Base-by-base conservation (phyloP, 768 basidiomycete species). In the Chiua virens region DNA sequence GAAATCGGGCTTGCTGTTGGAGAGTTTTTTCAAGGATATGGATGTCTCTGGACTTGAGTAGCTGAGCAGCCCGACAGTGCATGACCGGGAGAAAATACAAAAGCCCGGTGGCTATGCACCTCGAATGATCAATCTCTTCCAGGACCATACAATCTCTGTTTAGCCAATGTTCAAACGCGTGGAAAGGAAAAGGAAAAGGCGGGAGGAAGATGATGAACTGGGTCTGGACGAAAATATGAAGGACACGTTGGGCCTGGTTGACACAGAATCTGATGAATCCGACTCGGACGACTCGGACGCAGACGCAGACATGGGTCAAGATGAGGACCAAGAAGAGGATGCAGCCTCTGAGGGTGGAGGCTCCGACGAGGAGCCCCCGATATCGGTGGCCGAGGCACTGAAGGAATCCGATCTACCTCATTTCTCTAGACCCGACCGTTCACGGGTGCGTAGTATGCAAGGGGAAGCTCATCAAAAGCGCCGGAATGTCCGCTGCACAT, bases 141-240 rank as follows among this genome's bases (percentile, higher is more conserved):
- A 25, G 25, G 25, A 25, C 25, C 25, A 25, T 25, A 11, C 32
- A 10, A 7, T 37, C 20, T 23, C 23, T 17, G 6, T 17, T 39
- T 41, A 34, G 37, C 32, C 38, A 42, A 91, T 91, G 89, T 89
- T 89, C 75, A 91, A 92, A 70, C 81, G 89, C 52, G 75, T 89
- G 8, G 83, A 83, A 57, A 89, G 83, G 64, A 78, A 83, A 41
- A 78, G 76, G 22, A 75, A 75, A 59, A 83, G 78, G 59, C 77
- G 74, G 52, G 75, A 84, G 59, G 74, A 83, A 56, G 86, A 86
- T 54, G 83, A 85, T 64, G 78, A 81, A 45, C 75, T 86, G 32
- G 85, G 81, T 0, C 57, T 87, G 6, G 81, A 87, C 50, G 79
- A 77, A 30, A 84, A 83, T n/a, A 73, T 75, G 72, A 86, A 78